Conservation (phyloP, 1,139 yeast species). For the Pichia sp. region DNA sequence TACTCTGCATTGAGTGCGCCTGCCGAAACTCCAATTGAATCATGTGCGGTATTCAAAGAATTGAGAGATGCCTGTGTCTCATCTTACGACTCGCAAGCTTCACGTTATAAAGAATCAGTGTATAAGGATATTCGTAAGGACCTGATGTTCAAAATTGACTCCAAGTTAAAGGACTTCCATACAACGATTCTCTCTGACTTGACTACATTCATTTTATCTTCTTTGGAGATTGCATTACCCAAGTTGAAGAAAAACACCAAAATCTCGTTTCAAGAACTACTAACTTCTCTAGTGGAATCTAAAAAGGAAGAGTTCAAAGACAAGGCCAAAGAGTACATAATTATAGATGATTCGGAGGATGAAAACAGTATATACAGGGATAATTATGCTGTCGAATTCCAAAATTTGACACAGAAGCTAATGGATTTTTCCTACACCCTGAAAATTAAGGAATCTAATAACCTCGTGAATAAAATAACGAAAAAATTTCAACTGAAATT, state of each 20-base stretch:
- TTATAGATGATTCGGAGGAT: slow-evolving; percentile 1
- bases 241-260: slow-evolving; percentile 3
- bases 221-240: slow-evolving; percentile 11
- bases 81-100: slow-evolving; percentile 59
- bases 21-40: slow-evolving; percentile 17
- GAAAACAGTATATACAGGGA: background rate
- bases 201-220: slow-evolving; percentile 23
- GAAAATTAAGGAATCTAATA: slow-evolving; percentile 39
- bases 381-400: slow-evolving; percentile 1
- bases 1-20: slow-evolving; percentile 22
- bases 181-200: slow-evolving; percentile 12
- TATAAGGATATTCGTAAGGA: slow-evolving; percentile 52
- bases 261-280: slow-evolving; percentile 1
- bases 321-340: background rate
- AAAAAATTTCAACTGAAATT: slow-evolving; percentile 35
- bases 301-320: background rate
- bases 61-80: slow-evolving; percentile 39
- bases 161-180: slow-evolving; percentile 29
- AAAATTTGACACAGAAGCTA: slow-evolving; percentile 23
- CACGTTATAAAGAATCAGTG: slow-evolving; percentile 60
- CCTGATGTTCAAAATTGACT: slow-evolving; percentile 39
- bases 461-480: slow-evolving; percentile 29
- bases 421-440: slow-evolving; percentile 19
- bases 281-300: background rate
- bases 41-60: slow-evolving; percentile 32